Base-by-base conservation (phyloP, 2,329 filamentous ascomycete genomes). In the Grosmannia serpens region DNA sequence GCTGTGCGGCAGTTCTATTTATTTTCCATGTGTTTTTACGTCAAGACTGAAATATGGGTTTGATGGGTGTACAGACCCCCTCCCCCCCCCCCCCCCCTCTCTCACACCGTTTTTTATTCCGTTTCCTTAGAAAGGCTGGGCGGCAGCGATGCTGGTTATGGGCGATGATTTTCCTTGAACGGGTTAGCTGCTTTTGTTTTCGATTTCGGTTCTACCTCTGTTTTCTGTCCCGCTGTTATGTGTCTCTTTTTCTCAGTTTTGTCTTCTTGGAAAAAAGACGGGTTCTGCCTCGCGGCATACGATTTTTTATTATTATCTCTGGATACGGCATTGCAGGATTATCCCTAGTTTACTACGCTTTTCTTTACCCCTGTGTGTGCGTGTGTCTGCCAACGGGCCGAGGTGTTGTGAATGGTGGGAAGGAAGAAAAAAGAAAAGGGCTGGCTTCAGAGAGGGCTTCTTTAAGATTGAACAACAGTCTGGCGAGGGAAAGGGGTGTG, bases 271-370 rank as follows among this genome's bases (percentile, higher is more conserved):
- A 57, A 62, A 63, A 63, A 64, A 61, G 56, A 61, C 57, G 24
- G 55, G 38, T 38, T 53, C 56, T 59, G 62, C 62, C 62, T 62
- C 62, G 56, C 62, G 62, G 62, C 62, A 62, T 62, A 62, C 44
- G 61, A 46, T 55, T 27, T 49, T 26, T 38, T 38, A 38, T 51
- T 49, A 13, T 29, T 53, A 17, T 47, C 29, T 53, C 53, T 56
- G 58, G 53, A 52, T 59, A 59, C 35, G 52, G 57, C 33, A 53
- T 38, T 50, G n/a, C 54, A 26, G 53, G 44, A 49, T 46, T 49
- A 2, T 54, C 41, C 15, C 35, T 38, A 38, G 1, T 57, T 46
- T 57, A 29, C 38, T 33, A 46, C 33, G 15, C 20, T 52, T 22
- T 22, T 44, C 27, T 41, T 35, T 50, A 29, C 31, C n/a, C 29